Conservation (phyloP, 805 yeast species). For the Candida schatavii region DNA sequence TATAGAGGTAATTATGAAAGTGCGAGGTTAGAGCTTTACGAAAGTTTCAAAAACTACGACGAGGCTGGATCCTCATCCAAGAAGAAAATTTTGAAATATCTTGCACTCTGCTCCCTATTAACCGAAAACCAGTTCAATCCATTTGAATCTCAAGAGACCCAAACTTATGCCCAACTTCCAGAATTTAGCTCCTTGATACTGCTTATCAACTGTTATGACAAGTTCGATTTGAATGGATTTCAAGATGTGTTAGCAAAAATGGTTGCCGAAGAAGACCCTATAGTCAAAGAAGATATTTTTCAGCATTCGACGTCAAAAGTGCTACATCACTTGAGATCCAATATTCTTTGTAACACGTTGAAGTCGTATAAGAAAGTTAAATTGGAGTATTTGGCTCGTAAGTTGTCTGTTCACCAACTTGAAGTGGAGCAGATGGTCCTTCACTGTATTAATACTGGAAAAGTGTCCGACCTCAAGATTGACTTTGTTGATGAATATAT, state of each 20-base stretch:
- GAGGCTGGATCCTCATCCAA: conserved; percentile 48
- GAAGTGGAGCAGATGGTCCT: conserved; percentile 28
- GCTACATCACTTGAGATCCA: conserved; percentile 28
- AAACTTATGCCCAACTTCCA: conserved; percentile 40
- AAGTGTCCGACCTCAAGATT: conserved; percentile 23
- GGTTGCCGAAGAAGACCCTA: conserved; percentile 18
- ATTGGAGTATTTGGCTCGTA: conserved; percentile 23
- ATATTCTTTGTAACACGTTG: conserved; percentile 25
- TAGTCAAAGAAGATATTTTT: conserved; percentile 30
- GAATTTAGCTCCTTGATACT: conserved; percentile 27
- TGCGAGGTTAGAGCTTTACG: conserved; percentile 63
- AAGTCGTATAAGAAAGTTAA: conserved; percentile 28
- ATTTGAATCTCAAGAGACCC: conserved; percentile 70
- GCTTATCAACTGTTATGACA: conserved; percentile 30
- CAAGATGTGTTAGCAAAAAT: conserved; percentile 14
- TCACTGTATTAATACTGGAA: conserved; percentile 29
- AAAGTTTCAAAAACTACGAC: conserved; percentile 42
- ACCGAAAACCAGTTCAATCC: conserved; percentile 68
- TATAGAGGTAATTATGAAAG: conserved; percentile 54
- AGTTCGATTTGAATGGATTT: conserved; percentile 22
- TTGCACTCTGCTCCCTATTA: conserved; percentile 59
- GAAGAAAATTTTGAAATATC: conserved; percentile 54
- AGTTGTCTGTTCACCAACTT: conserved; percentile 16
- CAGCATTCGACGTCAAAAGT: conserved; percentile 24
- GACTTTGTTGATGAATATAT: conserved; percentile 26